Conservation (phyloP, 352 stramenopile species). For the Ophiocytium majus region DNA sequence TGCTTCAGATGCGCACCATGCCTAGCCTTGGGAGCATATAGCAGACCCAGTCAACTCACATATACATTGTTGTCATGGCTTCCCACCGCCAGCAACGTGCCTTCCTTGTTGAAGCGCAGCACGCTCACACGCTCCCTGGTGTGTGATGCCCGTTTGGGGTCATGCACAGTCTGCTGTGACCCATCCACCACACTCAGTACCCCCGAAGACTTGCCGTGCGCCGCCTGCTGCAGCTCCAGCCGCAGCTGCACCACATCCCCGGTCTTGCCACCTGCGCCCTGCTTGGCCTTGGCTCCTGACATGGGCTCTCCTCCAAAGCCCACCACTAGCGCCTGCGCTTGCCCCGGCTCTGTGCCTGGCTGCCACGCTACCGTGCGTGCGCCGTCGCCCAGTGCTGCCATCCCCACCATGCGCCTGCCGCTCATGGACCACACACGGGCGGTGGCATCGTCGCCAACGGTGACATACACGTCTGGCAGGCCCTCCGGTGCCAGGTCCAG, state of each 20-base stretch:
- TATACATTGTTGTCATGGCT: not conserved
- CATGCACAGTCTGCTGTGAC: not conserved
- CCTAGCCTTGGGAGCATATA: no score
- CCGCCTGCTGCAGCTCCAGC: not conserved
- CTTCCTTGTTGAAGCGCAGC: not conserved
- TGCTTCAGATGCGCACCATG: no score
- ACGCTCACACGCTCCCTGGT: not conserved
- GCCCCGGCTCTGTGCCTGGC: not conserved
- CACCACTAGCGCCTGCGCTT: not conserved
- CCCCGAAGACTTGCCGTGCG: not conserved
- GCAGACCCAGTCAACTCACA: no score
- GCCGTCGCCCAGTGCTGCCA: not conserved
- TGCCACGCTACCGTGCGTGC: not conserved
- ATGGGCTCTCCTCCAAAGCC: not conserved
- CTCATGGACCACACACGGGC: conserved; percentile 70
- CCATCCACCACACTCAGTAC: not conserved
- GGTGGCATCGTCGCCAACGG: conserved; percentile 73
- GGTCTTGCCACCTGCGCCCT: not conserved
- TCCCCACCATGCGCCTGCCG: not conserved
- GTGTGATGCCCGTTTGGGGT: not conserved
- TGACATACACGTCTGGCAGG: conserved; percentile 70
- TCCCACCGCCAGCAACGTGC: not conserved
- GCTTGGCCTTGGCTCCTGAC: not conserved
- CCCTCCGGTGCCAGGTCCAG: conserved; percentile 67
- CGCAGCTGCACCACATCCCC: not conserved